These are phyloP conservation scores for Nyssa sinensis DNA, from an alignment of 148 eudicot species.

Conservation along the genomic window DNA sequence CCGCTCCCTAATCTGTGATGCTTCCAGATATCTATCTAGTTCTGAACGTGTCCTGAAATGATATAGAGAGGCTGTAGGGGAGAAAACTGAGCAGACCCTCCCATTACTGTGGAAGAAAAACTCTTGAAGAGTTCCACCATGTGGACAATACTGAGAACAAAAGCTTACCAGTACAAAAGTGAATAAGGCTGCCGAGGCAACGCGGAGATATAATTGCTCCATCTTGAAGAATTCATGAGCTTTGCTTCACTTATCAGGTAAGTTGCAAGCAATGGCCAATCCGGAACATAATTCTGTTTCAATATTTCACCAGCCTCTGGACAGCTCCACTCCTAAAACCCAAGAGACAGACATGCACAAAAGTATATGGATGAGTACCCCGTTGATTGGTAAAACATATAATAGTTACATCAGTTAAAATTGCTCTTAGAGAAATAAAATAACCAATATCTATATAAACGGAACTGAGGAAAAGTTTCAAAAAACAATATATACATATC, in stretches of 20 bases:
- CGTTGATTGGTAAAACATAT: not conserved
- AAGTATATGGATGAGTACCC: not conserved
- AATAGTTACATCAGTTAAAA: not conserved
- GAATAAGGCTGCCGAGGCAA: slow-evolving; percentile 98
- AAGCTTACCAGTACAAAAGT: slow-evolving; percentile 81
- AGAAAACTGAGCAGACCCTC: slow-evolving; percentile 51
- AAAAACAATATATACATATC: not conserved
- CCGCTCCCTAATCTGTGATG: slow-evolving; percentile 88
- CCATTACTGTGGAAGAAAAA: slow-evolving; percentile 17
- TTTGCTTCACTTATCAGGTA: slow-evolving; percentile 93
- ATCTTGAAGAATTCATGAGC: slow-evolving; percentile 68
- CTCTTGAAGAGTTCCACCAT: slow-evolving; percentile 2
- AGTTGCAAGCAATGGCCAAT: slow-evolving; percentile 96
- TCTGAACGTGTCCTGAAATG: slow-evolving; percentile 97
- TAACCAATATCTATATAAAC: slow-evolving; percentile 1
- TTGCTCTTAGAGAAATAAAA: not conserved
- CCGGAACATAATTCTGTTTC: slow-evolving; percentile 73
- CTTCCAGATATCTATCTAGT: slow-evolving; percentile 85
- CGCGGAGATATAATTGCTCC: slow-evolving; percentile 92
- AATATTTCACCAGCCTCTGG: slow-evolving; percentile 79
- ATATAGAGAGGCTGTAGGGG: slow-evolving; percentile 65
- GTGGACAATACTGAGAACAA: slow-evolving; percentile 7
- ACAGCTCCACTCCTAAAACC: slow-evolving; percentile 75
- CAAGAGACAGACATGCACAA: not conserved
- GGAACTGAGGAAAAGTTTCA: not conserved